Evolutionary conservation across 768 basidiomycete genomes (phyloP).

Genomic region (Boletellus ananiceps): DNA sequence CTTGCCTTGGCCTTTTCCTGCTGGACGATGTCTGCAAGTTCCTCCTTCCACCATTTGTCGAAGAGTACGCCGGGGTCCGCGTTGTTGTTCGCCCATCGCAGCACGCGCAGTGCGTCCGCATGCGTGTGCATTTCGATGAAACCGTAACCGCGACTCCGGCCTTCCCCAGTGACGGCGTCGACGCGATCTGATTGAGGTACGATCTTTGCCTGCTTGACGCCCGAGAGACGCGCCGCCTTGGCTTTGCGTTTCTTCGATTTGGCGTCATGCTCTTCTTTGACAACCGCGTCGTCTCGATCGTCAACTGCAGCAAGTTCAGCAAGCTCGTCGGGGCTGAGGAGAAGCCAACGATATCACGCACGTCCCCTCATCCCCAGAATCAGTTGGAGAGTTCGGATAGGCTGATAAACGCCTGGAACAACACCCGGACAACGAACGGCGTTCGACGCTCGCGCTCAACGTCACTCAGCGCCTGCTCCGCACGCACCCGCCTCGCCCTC

Average conservation of each 20-base stretch:
- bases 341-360: too few species aligned
- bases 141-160: constrained; percentile 90
- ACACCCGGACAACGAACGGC: constrained; percentile 55
- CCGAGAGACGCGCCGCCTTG: constrained; percentile 33
- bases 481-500: constrained; percentile 34
- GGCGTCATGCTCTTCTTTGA: constrained; percentile 21
- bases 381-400: constrained; percentile 43
- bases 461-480: constrained; percentile 43
- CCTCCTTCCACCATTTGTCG: constrained; percentile 82
- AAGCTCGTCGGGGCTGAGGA: constrained; percentile 60
- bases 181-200: constrained; percentile 86
- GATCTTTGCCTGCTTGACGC: constrained; percentile 88
- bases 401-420: constrained; percentile 49
- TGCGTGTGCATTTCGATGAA: constrained; percentile 90
- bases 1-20: constrained; percentile 45
- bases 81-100: constrained; percentile 96
- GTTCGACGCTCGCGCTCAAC: constrained; percentile 45
- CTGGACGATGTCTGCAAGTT: constrained; percentile 56
- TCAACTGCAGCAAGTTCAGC: constrained; percentile 35
- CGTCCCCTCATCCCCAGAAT: background rate
- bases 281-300: constrained; percentile 19
- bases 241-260: constrained; percentile 24
- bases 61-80: constrained; percentile 58
- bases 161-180: constrained; percentile 82
- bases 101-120: constrained; percentile 82